Evolutionary conservation across 2,329 filamentous ascomycete genomes (phyloP).

Genomic region (Tolypocladium endophyticum): DNA sequence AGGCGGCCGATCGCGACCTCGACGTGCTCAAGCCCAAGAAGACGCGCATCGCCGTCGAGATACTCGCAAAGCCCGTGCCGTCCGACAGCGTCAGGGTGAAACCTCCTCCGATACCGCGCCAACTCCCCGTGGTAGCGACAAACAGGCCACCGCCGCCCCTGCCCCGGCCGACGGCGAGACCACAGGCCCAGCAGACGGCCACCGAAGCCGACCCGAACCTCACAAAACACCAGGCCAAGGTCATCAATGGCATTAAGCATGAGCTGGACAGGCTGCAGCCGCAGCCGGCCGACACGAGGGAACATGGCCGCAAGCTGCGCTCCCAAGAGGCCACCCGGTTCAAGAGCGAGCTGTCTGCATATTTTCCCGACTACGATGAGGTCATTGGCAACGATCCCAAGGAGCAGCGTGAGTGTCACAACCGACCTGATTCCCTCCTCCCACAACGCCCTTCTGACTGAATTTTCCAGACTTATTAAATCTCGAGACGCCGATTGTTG

Average conservation of each 20-base stretch:
- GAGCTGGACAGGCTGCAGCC: slow-evolving; percentile 48
- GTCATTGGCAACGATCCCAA: slow-evolving; percentile 78
- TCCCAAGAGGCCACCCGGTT: slow-evolving; percentile 77
- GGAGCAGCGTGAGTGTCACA: slow-evolving; percentile 54
- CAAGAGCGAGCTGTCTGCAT: slow-evolving; percentile 84
- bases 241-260: slow-evolving; percentile 50
- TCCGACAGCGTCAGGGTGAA: slow-evolving; percentile 15
- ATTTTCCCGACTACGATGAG: slow-evolving; percentile 91
- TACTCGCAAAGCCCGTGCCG: slow-evolving; percentile 25
- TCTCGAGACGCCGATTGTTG: slow-evolving; percentile 60
- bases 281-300: slow-evolving; percentile 28
- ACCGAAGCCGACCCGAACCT: slow-evolving; percentile 17
- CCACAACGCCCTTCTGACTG: not conserved
- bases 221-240: slow-evolving; percentile 46
- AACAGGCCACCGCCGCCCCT: slow-evolving; percentile 8
- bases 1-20: slow-evolving; percentile 31
- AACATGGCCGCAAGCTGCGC: slow-evolving; percentile 67
- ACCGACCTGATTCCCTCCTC: not conserved
- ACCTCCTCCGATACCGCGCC: slow-evolving; percentile 14
- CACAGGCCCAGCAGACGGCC: not conserved
- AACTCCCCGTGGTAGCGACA: slow-evolving; percentile 1
- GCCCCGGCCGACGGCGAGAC: slow-evolving; percentile 6
- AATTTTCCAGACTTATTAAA: slow-evolving; percentile 56
- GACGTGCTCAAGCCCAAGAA: slow-evolving; percentile 37
- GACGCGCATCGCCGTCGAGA: slow-evolving; percentile 42